Percentiles rank a stretch among this genome's conserved stretches.
Evolutionary conservation across 1,284 basidiomycete genomes (phyloP).

Genomic region (Schizophyllum amplum): DNA sequence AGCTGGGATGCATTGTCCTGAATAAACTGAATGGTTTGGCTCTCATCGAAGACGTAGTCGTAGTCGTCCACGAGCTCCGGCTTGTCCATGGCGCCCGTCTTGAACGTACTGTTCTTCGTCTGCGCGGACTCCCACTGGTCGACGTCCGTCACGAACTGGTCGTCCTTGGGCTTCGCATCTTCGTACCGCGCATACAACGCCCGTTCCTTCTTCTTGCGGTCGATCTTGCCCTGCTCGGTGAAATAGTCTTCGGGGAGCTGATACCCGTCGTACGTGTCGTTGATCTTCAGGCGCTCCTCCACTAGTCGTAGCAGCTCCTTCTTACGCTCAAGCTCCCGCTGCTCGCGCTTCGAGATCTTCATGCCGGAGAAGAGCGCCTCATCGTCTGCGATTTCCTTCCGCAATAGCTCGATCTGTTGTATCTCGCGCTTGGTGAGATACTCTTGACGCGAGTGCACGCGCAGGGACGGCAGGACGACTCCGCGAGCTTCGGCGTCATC

Average conservation of each 20-base stretch:
- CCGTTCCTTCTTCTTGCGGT: constrained; percentile 93
- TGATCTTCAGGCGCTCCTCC: constrained; percentile 89
- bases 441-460: constrained; percentile 83
- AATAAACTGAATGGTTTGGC: constrained; percentile 93
- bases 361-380: constrained; percentile 83
- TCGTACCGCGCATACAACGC: constrained; percentile 93
- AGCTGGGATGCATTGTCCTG: constrained; percentile 62
- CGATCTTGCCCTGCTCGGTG: constrained; percentile 98
- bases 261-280: constrained; percentile 92
- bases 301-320: constrained; percentile 89
- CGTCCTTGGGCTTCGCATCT: constrained; percentile 82
- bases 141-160: constrained; percentile 91
- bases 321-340: constrained; percentile 79
- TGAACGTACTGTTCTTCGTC: constrained; percentile 83
- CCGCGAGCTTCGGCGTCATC: constrained; percentile 78
- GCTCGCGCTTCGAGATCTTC: constrained; percentile 82
- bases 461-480: constrained; percentile 75
- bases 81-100: constrained; percentile 86
- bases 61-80: constrained; percentile 76
- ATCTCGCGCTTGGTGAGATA: constrained; percentile 95
- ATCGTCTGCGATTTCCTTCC: constrained; percentile 90
- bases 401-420: constrained; percentile 91
- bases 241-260: constrained; percentile 95
- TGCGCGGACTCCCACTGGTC: constrained; percentile 96
- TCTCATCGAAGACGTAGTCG: constrained; percentile 98